phyloP scores from a whole-genome alignment of 2,329 filamentous ascomycete genomes.

The Graphilbum sp. region DNA sequence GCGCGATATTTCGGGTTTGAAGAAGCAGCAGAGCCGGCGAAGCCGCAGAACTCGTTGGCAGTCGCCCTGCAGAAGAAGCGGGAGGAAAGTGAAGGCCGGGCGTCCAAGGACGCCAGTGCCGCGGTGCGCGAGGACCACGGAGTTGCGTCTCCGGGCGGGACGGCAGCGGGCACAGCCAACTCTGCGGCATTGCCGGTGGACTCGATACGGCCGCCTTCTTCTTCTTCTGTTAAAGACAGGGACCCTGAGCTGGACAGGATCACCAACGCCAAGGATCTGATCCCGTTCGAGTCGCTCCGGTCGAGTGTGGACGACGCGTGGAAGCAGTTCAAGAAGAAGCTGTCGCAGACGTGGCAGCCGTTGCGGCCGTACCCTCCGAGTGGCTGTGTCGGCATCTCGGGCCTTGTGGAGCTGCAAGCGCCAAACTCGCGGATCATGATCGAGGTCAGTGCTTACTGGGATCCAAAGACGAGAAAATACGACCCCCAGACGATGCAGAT shows the following conservation, averaged over 20 bases:
- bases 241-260: background rate
- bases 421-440: conserved; percentile 29
- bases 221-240: background rate
- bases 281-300: conserved; percentile 9
- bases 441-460: conserved; percentile 36
- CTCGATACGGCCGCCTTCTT: no score
- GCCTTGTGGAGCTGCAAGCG: conserved; percentile 35
- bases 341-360: conserved; percentile 29
- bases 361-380: conserved; percentile 26
- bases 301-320: conserved; percentile 18
- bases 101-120: conserved; percentile 6
- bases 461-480: conserved; percentile 35
- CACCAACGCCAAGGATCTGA: conserved; percentile 8
- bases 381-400: conserved; percentile 35
- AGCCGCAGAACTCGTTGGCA: conserved; percentile 10
- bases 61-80: conserved; percentile 17
- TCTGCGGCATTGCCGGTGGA: no score
- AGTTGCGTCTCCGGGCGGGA: background rate
- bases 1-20: conserved; percentile 29
- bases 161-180: background rate
- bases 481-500: conserved; percentile 20
- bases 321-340: conserved; percentile 18
- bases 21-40: conserved; percentile 10
- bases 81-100: conserved; percentile 11
- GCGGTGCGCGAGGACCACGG: background rate